Evolutionary conservation across 108 stramenopile species (phyloP).

Genomic region (Nannochloropsis gaditana): DNA sequence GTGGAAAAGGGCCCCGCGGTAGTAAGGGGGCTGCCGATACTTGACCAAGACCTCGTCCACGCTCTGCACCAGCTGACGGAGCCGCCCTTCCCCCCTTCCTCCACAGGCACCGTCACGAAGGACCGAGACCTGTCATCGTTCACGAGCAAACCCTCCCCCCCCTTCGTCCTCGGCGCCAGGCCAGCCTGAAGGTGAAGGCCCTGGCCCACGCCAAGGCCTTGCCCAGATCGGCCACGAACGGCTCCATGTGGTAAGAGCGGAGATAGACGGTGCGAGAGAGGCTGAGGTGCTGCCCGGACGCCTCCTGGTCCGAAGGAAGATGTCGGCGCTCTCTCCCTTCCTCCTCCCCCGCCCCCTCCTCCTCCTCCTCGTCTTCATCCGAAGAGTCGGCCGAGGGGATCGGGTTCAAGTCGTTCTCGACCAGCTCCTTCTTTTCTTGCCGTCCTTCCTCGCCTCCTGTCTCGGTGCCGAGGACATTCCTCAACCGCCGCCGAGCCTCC

Average conservation of each 20-base stretch:
- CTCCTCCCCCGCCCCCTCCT: not conserved
- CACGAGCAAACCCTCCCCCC: not conserved
- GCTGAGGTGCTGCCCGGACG: not conserved
- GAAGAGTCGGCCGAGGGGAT: not conserved
- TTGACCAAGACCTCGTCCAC: constrained; percentile 20
- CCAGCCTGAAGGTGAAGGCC: not conserved
- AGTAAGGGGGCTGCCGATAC: constrained; percentile 1
- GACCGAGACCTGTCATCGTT: not conserved
- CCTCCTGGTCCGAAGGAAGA: no score
- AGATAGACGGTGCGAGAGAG: not conserved
- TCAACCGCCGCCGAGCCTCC: not conserved
- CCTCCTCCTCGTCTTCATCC: not conserved
- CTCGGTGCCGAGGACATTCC: not conserved
- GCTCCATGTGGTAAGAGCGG: constrained; percentile 12
- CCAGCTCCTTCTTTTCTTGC: not conserved
- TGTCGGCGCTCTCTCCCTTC: not conserved
- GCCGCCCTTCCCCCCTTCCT: constrained; percentile 2
- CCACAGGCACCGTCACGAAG: not conserved
- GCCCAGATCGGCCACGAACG: not conserved
- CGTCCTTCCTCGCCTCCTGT: not conserved
- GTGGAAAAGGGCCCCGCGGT: not conserved
- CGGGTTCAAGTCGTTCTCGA: not conserved
- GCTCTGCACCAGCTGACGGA: not conserved
- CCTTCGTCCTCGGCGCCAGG: not conserved
- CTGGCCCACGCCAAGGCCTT: not conserved